A percentile compares a stretch with the other conserved stretches of the same genome.
phyloP scores from a whole-genome alignment of 805 yeast genomes.

The Helenozyma rhizophorensis region DNA sequence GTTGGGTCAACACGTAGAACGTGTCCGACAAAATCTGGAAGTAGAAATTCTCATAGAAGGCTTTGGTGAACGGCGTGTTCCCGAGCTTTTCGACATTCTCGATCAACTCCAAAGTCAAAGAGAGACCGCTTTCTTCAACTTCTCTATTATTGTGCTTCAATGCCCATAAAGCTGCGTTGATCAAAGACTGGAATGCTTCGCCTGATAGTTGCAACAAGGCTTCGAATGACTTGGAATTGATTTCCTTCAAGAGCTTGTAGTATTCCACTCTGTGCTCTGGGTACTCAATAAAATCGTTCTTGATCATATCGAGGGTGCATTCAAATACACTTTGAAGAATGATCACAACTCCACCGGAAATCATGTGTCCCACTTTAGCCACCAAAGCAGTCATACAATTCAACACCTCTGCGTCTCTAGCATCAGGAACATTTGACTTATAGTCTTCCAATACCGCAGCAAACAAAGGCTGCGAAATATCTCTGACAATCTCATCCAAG shows the following conservation, averaged over 20 bases:
- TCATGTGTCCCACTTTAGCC: conserved; percentile 77
- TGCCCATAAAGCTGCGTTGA: conserved; percentile 97
- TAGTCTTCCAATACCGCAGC: conserved; percentile 87
- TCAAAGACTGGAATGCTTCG: conserved; percentile 83
- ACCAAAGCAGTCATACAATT: conserved; percentile 92
- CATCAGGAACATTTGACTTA: conserved; percentile 84
- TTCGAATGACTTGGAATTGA: conserved; percentile 77
- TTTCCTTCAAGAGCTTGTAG: conserved; percentile 83
- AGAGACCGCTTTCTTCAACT: conserved; percentile 88
- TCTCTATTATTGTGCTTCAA: conserved; percentile 96
- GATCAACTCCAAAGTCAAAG: conserved; percentile 76
- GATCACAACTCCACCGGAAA: conserved; percentile 83
- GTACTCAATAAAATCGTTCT: conserved; percentile 90
- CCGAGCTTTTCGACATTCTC: conserved; percentile 80
- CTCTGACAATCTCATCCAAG: conserved; percentile 75
- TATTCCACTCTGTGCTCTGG: conserved; percentile 98
- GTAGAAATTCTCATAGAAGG: conserved; percentile 84
- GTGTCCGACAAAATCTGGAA: conserved; percentile 89
- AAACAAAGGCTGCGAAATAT: conserved; percentile 77
- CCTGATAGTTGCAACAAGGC: conserved; percentile 88
- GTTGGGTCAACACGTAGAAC: conserved; percentile 88
- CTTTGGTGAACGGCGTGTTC: conserved; percentile 67
- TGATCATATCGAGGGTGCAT: conserved; percentile 92
- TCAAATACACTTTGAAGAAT: conserved; percentile 90
- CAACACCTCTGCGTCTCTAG: conserved; percentile 95